Conservation (phyloP, 2,329 filamentous ascomycete genomes). For the Teratosphaeria pseudoeucalypti region DNA sequence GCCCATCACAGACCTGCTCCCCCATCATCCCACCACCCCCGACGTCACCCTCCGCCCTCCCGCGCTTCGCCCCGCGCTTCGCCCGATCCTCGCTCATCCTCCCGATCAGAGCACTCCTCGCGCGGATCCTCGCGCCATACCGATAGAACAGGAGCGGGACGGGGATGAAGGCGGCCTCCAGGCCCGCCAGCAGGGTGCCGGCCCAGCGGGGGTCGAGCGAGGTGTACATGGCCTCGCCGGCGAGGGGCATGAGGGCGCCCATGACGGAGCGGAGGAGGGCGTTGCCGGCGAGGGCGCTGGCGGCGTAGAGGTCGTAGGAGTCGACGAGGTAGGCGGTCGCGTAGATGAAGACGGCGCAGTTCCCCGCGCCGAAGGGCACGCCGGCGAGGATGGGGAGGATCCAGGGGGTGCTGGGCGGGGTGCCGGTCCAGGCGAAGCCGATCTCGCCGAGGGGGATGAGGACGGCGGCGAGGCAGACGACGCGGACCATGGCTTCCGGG, state of each 20-base stretch:
- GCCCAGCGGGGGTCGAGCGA: conserved; percentile 66
- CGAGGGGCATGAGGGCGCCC: conserved; percentile 69
- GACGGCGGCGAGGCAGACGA: conserved; percentile 69
- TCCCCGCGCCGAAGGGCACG: conserved; percentile 68
- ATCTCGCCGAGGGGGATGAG: conserved; percentile 69
- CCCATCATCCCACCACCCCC: conserved; percentile 32
- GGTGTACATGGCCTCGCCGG: conserved; percentile 61
- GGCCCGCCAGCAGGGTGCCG: conserved; percentile 60
- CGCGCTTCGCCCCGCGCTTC: conserved; percentile 34
- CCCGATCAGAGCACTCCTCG: conserved; percentile 45
- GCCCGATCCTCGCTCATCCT: conserved; percentile 38
- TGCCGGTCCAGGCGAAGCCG: conserved; percentile 79
- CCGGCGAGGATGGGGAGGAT: conserved; percentile 69
- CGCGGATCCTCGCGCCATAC: conserved; percentile 47
- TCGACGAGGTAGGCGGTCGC: conserved; percentile 69
- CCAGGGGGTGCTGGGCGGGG: conserved; percentile 70
- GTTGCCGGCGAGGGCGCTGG: conserved; percentile 70
- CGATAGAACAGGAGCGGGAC: conserved; percentile 67
- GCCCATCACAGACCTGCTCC: conserved; percentile 12
- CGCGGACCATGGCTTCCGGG: conserved; percentile 70
- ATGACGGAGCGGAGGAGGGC: conserved; percentile 61
- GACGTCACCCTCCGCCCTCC: conserved; percentile 16
- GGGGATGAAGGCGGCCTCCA: conserved; percentile 65
- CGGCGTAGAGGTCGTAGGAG: conserved; percentile 71
- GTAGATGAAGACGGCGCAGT: conserved; percentile 73